Evolutionary conservation across 495 filamentous ascomycete genomes (phyloP).

Genomic region (Parathielavia hyrcaniae): DNA sequence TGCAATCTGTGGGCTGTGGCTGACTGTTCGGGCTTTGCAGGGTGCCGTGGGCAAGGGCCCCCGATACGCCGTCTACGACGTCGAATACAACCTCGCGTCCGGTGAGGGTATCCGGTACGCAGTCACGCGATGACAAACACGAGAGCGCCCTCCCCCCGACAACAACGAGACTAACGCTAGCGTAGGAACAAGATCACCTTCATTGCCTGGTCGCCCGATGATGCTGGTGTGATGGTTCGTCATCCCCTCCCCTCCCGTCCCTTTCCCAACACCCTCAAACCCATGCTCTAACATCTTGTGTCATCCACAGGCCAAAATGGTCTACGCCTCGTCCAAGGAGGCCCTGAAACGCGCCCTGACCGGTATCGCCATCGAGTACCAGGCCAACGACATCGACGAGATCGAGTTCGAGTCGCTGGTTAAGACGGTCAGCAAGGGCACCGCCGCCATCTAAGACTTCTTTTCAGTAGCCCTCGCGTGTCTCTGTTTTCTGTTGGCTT

Average conservation of each 20-base stretch:
- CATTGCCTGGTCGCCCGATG: conserved; percentile 86
- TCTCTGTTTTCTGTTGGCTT: not conserved
- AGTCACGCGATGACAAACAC: not conserved
- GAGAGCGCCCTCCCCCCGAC: too few species aligned
- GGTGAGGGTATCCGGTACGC: conserved; percentile 77
- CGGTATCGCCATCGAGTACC: conserved; percentile 72
- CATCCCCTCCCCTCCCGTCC: not conserved
- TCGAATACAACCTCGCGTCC: conserved; percentile 70
- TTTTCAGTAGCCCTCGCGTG: not conserved
- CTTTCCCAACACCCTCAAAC: not conserved
- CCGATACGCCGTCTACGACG: conserved; percentile 87
- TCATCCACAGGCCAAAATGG: conserved; percentile 68
- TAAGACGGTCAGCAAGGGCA: conserved; percentile 71
- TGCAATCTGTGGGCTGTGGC: not conserved
- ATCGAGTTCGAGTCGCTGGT: conserved; percentile 79
- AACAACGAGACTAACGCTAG: conserved; percentile 19
- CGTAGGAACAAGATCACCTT: conserved; percentile 91
- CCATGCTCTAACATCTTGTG: conserved; percentile 7
- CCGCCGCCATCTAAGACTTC: conserved; percentile 33
- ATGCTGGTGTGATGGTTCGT: conserved; percentile 74
- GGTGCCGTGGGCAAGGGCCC: conserved; percentile 64
- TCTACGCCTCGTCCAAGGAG: conserved; percentile 95
- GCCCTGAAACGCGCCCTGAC: conserved; percentile 80
- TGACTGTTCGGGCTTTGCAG: conserved; percentile 29
- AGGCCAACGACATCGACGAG: conserved; percentile 88